Evolutionary conservation across 768 basidiomycete genomes (phyloP), one percentile per base, ranked within the genome.

Genomic region (Rhodocollybia butyracea): DNA sequence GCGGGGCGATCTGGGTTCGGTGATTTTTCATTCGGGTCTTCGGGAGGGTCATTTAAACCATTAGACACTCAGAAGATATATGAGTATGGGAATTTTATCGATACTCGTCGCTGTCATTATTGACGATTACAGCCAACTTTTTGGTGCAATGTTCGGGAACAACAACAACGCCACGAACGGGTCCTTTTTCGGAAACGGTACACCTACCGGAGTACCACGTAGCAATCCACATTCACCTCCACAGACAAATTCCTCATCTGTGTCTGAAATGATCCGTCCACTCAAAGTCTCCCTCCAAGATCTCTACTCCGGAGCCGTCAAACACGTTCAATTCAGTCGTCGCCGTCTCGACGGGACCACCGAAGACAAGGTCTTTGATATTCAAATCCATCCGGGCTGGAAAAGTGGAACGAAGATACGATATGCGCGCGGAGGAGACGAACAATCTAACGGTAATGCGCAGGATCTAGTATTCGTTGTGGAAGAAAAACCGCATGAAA

Each of bases 391-490:
- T 60, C 92, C 95, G 0, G 96, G 96, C 1, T 98, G 94, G 94
- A 98, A 98, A 79, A 83, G 84, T 57, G 96, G 96, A 0, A 98
- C 96, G 15, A 97, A 96, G 73, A 81, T 98, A 56, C 85, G 91
- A 38, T 98, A 94, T 71, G 83, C 90, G 0, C 82, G 83, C 21
- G 88, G 91, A 10, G 93, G 93, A 2, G 94, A 98, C 69, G 93
- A 94, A 63, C 77, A 79, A 50, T 66, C 73, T 12, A 68, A 58
- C 32, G 87, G 88, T 11, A 86, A 87, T 42, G 68, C 88, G 13
- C 93, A 94, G 64, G 92, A 95, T 67, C 79, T 99, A n/a, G 94
- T 94, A 30, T 98, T 99, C 66, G 84, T 96, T 45, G 84, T 97
- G 19, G 95, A 97, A 69, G 94, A 98, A 72, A 98, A 96, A 71